phyloP scores from a whole-genome alignment of 2,329 filamentous ascomycete genomes.

The Diaporthe sp. region DNA sequence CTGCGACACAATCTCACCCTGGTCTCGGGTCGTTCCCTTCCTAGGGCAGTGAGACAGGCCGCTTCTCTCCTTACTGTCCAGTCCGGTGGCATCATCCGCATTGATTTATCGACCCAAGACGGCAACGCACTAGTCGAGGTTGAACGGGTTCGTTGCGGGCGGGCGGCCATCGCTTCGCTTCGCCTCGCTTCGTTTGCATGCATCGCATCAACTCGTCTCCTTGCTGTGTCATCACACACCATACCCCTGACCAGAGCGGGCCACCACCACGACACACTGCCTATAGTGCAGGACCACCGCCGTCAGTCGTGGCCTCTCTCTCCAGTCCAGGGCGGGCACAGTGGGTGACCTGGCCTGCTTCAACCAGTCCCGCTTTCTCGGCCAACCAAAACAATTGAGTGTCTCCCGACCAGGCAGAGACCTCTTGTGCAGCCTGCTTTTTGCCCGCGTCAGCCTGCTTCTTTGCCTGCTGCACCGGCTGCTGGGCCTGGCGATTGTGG shows the following conservation, averaged over 20 bases:
- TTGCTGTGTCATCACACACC: constrained; percentile 4
- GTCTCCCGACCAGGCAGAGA: constrained; percentile 1
- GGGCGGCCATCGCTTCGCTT: constrained; percentile 27
- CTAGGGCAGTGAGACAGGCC: constrained; percentile 24
- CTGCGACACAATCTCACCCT: neutral
- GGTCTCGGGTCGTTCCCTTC: constrained; percentile 28
- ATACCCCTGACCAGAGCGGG: constrained; percentile 24
- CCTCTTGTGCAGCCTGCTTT: constrained; percentile 4
- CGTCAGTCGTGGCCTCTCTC: neutral
- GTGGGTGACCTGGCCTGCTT: neutral
- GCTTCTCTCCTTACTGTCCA: neutral
- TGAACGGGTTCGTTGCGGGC: constrained; percentile 21
- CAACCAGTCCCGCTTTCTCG: constrained; percentile 6
- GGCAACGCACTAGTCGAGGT: constrained; percentile 17
- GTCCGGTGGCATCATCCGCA: constrained; percentile 25
- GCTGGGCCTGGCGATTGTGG: constrained; percentile 6
- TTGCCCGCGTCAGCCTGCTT: neutral
- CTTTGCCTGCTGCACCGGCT: neutral
- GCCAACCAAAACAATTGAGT: neutral
- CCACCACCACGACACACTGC: constrained; percentile 1
- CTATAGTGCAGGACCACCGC: constrained; percentile 9
- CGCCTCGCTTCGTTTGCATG: constrained; percentile 21
- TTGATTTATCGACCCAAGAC: constrained; percentile 25
- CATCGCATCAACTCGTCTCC: constrained; percentile 16
- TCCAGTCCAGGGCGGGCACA: neutral